Percentiles rank a stretch among this genome's conserved stretches.
Evolutionary conservation across 2,329 filamentous ascomycete species (phyloP).

Genomic region (Chaetomium sp.): DNA sequence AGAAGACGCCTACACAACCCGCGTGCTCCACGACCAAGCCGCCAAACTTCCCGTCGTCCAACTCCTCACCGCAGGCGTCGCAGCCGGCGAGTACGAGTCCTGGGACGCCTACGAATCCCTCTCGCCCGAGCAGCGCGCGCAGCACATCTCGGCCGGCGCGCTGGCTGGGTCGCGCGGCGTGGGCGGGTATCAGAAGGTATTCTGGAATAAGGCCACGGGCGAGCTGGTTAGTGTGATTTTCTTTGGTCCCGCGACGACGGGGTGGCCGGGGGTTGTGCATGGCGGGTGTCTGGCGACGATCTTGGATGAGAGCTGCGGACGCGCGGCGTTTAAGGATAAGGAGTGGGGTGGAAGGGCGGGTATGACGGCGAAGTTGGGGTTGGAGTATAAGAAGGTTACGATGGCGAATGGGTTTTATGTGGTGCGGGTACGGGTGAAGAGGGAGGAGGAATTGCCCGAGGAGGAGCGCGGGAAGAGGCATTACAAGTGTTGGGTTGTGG

Average conservation of each 20-base stretch:
- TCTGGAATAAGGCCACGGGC: constrained; percentile 53
- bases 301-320: constrained; percentile 62
- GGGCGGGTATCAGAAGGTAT: constrained; percentile 52
- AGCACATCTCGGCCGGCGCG: constrained; percentile 37
- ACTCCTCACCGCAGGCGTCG: constrained; percentile 30
- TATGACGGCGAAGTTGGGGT: constrained; percentile 49
- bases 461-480: constrained; percentile 29
- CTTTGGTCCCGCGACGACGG: constrained; percentile 57
- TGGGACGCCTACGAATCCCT: constrained; percentile 37
- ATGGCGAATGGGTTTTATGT: constrained; percentile 57
- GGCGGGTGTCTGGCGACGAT: constrained; percentile 64
- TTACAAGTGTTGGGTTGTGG: constrained; percentile 46
- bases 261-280: constrained; percentile 68
- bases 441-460: constrained; percentile 23
- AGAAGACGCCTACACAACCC: constrained; percentile 36
- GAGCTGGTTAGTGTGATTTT: constrained; percentile 58
- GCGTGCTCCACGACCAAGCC: constrained; percentile 37
- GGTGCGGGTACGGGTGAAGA: constrained; percentile 44
- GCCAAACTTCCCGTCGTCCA: constrained; percentile 43
- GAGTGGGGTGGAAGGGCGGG: constrained; percentile 29
- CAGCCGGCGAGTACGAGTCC: constrained; percentile 28
- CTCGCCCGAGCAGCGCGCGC: constrained; percentile 11
- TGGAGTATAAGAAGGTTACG: constrained; percentile 59
- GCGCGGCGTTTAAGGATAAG: constrained; percentile 43
- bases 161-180: constrained; percentile 38